These are phyloP conservation scores for Daldinia childiae DNA, from an alignment of 495 filamentous ascomycete genomes.

Conservation along the genomic window DNA sequence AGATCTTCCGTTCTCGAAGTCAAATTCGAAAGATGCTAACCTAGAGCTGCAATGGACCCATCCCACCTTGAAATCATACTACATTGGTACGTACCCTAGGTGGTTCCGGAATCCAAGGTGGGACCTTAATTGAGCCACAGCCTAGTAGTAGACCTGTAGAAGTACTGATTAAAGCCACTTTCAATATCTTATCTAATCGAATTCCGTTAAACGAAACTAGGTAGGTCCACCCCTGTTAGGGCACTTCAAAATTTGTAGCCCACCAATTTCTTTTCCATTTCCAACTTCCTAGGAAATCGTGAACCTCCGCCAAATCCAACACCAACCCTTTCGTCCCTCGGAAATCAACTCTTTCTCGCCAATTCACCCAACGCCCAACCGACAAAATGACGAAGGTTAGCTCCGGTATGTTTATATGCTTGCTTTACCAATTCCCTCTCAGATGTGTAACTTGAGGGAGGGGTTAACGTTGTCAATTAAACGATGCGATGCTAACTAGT, in stretches of 20 bases:
- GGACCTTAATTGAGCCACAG: background rate
- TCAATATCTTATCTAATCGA: slow-evolving; percentile 18
- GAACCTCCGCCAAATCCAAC: slow-evolving; percentile 19
- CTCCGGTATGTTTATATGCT: slow-evolving; percentile 51
- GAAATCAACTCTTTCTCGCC: slow-evolving; percentile 12
- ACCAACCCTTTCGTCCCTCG: slow-evolving; percentile 8
- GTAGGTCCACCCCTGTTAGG: slow-evolving; percentile 26
- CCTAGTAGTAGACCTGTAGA: background rate
- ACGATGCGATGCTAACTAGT: slow-evolving; percentile 13
- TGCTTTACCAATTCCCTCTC: background rate
- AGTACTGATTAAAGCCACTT: slow-evolving; percentile 22
- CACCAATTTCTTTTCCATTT: slow-evolving; percentile 27
- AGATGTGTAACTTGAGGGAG: background rate
- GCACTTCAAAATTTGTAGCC: slow-evolving; percentile 38
- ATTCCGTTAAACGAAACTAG: slow-evolving; percentile 14
- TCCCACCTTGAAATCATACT: slow-evolving; percentile 37
- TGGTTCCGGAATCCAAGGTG: background rate
- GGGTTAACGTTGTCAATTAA: slow-evolving; percentile 25
- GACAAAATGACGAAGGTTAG: slow-evolving; percentile 68
- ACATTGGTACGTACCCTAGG: slow-evolving; percentile 9
- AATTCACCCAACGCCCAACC: slow-evolving; percentile 46
- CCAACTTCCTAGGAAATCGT: slow-evolving; percentile 22
- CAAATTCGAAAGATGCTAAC: slow-evolving; percentile 9
- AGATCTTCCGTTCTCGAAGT: slow-evolving; percentile 18
- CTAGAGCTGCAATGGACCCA: background rate